Conservation (phyloP, 2,329 filamentous ascomycete genomes). For the Fusarium sp. region DNA sequence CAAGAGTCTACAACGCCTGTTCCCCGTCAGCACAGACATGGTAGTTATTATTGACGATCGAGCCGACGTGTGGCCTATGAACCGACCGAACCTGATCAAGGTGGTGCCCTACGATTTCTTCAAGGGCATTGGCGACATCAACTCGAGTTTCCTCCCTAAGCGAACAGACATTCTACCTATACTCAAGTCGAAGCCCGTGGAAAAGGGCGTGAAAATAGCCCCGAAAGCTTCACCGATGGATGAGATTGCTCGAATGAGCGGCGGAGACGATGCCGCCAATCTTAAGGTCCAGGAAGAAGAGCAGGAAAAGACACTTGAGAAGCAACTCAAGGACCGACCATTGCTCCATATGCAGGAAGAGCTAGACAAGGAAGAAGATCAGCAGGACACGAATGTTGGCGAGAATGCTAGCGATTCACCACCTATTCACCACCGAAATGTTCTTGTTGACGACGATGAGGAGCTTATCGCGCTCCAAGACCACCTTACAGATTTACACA, state of each 20-base stretch:
- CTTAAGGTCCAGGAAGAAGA: constrained; percentile 81
- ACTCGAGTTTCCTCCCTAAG: constrained; percentile 94
- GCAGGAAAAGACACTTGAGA: constrained; percentile 86
- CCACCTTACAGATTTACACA: constrained; percentile 78
- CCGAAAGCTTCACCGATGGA: constrained; percentile 64
- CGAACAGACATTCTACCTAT: constrained; percentile 61
- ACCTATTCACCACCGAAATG: constrained; percentile 62
- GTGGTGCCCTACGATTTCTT: constrained; percentile 98
- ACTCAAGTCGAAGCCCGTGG: constrained; percentile 32
- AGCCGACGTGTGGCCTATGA: constrained; percentile 92
- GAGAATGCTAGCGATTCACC: constrained; percentile 41
- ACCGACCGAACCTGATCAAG: constrained; percentile 91
- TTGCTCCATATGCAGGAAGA: constrained; percentile 91
- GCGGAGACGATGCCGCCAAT: constrained; percentile 70
- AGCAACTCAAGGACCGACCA: constrained; percentile 88
- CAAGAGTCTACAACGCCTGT: constrained; percentile 89
- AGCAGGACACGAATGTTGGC: constrained; percentile 38
- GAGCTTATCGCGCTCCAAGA: constrained; percentile 81
- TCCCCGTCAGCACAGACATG: constrained; percentile 98
- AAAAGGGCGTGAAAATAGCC: constrained; percentile 17
- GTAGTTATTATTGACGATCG: constrained; percentile 98
- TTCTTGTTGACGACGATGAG: constrained; percentile 86
- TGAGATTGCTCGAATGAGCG: constrained; percentile 78
- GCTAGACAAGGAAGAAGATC: constrained; percentile 78
- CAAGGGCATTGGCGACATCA: constrained; percentile 97